Percentiles rank a stretch among this genome's conserved stretches.
Evolutionary conservation across 1,284 basidiomycete genomes (phyloP).

Genomic region (Apiotrichum akiyoshidainum): DNA sequence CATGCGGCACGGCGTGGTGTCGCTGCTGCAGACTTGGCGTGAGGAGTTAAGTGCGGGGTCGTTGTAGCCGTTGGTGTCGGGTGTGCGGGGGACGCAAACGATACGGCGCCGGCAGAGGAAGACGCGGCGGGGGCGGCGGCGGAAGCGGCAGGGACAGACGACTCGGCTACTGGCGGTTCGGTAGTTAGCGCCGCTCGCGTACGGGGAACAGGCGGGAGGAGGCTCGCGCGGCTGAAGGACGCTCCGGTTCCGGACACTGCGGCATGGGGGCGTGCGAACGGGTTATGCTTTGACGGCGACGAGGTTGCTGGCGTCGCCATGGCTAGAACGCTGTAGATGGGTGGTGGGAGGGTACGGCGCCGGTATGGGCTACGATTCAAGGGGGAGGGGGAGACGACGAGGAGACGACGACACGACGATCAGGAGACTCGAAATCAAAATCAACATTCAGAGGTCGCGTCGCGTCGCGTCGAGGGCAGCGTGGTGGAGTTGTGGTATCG

Average conservation of each 20-base stretch:
- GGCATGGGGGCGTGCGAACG: constrained; percentile 4
- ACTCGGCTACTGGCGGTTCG: background rate
- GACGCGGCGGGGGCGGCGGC: background rate
- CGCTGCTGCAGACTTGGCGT: background rate
- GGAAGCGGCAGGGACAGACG: background rate
- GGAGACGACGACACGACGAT: too few relatives aligned
- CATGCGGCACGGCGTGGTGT: constrained; percentile 20
- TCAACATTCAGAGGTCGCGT: too few relatives aligned
- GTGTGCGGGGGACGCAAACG: too few relatives aligned
- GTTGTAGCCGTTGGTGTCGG: background rate
- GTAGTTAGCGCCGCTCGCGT: too few relatives aligned
- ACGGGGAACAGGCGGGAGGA: background rate
- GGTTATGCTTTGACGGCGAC: background rate
- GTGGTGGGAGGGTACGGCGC: too few relatives aligned
- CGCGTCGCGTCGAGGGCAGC: too few relatives aligned
- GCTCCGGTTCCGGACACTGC: background rate
- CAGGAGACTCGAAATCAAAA: too few relatives aligned
- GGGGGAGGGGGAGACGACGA: too few relatives aligned
- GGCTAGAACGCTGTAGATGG: too few relatives aligned
- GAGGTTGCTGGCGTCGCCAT: too few relatives aligned
- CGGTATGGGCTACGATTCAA: too few relatives aligned
- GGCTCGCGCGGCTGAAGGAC: background rate
- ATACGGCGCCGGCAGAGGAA: background rate
- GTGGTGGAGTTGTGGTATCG: too few relatives aligned
- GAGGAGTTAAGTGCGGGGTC: background rate